Base-by-base conservation (phyloP, 805 yeast species). In the Ogataea angusta region DNA sequence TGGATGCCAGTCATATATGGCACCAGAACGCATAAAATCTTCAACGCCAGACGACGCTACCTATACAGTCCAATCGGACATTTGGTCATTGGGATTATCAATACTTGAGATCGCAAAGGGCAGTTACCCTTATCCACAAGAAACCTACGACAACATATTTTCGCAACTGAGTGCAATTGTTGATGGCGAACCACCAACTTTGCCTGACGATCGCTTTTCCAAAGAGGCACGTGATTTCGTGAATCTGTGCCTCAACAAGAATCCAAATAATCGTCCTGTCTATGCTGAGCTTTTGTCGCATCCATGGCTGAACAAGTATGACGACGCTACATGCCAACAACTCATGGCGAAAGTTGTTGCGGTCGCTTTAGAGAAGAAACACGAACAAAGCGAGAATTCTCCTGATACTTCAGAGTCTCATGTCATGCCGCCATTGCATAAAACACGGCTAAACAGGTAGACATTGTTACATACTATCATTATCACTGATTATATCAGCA, bases 1-100 rank as follows among this genome's bases (percentile, higher is more conserved):
- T 50, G 99, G 99, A 4, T 91, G 99, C 64, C 99, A 93, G 65
- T 85, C 95, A 1, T 91, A 91, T 63, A 93, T 93, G 98, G 98
- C 98, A 1, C 99, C 99, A 1, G 99, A 91, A 60, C 76, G 99
- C 57, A 93, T 93, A 52, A 80, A 82, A 56, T 77, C 85, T 0
- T 54, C 74, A 46, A 80, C 69, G 48, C 91, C 89, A 2, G 89
- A 84, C 56, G 90, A 80, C 50, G 71, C 77, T 7, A 78, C 93
- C 0, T 91, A 91, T 63, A 80, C 96, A 1, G 96, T 89, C 3
- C 97, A 91, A 57, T 82, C 95, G 8, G 99, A 91, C 64, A 79
- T 91, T 46, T 91, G 99, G 99, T 88, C 96, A 0, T 65, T 91
- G 31, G 99, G 98, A 0, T 70, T 91, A 42, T 78, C 90, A 14